Conservation (phyloP, 495 filamentous ascomycete species). For the Evansstolkia leycettana region DNA sequence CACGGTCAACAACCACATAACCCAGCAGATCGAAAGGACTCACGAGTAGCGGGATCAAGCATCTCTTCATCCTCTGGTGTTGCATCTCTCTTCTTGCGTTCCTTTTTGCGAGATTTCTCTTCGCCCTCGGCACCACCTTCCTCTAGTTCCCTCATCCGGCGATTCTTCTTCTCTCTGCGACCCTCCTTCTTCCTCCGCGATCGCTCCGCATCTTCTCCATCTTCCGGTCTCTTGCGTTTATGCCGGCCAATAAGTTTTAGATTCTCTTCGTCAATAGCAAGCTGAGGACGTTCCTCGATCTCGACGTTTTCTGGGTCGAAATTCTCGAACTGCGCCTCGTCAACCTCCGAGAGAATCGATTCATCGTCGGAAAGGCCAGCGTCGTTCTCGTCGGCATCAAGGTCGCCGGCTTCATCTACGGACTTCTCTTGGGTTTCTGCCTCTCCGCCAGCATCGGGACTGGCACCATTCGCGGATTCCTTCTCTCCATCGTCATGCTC, state of each 20-base stretch:
- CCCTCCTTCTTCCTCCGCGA: slow-evolving; percentile 65
- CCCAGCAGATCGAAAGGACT: slow-evolving; percentile 9
- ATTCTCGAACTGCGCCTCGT: slow-evolving; percentile 86
- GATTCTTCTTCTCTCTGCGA: slow-evolving; percentile 65
- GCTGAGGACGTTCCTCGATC: slow-evolving; percentile 60
- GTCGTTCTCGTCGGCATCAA: slow-evolving; percentile 15
- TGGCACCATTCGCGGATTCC: not conserved
- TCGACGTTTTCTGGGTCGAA: slow-evolving; percentile 71
- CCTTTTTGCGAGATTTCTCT: slow-evolving; percentile 43
- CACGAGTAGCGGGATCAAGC: slow-evolving; percentile 42
- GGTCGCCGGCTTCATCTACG: slow-evolving; percentile 12
- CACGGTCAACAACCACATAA: not conserved
- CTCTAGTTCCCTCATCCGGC: slow-evolving; percentile 40
- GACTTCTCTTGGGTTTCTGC: slow-evolving; percentile 1
- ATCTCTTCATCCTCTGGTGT: slow-evolving; percentile 53
- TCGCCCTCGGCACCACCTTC: slow-evolving; percentile 41
- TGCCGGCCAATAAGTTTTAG: slow-evolving; percentile 60
- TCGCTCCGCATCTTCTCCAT: slow-evolving; percentile 33
- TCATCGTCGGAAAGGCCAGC: slow-evolving; percentile 55
- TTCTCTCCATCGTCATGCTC: slow-evolving; percentile 4
- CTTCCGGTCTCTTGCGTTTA: slow-evolving; percentile 70
- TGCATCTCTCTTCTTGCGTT: slow-evolving; percentile 34
- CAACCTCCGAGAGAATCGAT: slow-evolving; percentile 85
- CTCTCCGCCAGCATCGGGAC: not conserved
- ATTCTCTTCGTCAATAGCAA: slow-evolving; percentile 82